These are phyloP conservation scores for Euryodendron excelsum DNA, from an alignment of 148 eudicot species.

Conservation along the genomic window DNA sequence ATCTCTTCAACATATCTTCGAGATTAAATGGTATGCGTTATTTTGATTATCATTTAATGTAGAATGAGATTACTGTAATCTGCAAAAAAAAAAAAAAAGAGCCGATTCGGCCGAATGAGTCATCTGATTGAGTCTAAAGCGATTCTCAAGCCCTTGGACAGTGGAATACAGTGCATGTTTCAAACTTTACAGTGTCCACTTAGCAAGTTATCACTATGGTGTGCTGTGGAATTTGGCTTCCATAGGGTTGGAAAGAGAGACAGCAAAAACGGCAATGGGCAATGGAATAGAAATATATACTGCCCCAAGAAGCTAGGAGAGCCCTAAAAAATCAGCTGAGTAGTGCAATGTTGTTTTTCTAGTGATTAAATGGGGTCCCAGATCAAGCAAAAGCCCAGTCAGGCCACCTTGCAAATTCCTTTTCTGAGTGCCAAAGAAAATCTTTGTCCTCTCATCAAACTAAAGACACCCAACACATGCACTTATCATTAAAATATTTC, in stretches of 20 bases:
- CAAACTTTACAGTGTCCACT: slow-evolving; percentile 13
- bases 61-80: neutral
- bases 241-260: neutral
- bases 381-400: slow-evolving; percentile 2
- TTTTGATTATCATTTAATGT: too few species aligned
- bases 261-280: neutral
- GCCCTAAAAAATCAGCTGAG: neutral
- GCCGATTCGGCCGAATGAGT: too few species aligned
- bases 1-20: too few species aligned
- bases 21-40: too few species aligned
- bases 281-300: neutral
- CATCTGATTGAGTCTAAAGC: too few species aligned
- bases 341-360: neutral
- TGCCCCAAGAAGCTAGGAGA: neutral
- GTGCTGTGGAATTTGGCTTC: neutral
- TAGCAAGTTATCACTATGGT: neutral
- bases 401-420: slow-evolving; percentile 15
- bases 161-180: slow-evolving; percentile 10
- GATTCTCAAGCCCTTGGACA: neutral
- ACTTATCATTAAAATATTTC: neutral
- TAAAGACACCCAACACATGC: neutral
- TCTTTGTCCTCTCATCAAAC: slow-evolving; percentile 12
- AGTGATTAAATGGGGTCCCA: neutral
- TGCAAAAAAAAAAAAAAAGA: too few species aligned
- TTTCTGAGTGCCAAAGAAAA: neutral